Conservation (phyloP, 176 grass and related monocot genomes). For the Oryza meridionalis region DNA sequence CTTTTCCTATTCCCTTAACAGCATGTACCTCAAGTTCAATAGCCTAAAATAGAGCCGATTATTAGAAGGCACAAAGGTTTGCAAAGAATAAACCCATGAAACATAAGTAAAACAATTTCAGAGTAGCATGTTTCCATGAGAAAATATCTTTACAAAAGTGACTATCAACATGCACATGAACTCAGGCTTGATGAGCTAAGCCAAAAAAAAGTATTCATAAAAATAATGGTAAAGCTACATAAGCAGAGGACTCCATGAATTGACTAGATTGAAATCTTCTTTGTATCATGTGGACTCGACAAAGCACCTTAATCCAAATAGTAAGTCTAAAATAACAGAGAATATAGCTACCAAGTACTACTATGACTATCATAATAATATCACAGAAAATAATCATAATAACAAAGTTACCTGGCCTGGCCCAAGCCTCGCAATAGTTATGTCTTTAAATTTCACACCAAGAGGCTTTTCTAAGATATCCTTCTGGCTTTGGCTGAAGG, state of each 20-base stretch:
- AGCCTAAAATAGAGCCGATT: constrained; percentile 45
- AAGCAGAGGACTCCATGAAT: neutral
- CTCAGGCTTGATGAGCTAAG: constrained; percentile 9
- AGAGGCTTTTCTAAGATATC: constrained; percentile 56
- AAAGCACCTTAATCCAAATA: constrained; percentile 26
- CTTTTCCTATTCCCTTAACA: constrained; percentile 84
- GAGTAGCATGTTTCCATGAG: neutral
- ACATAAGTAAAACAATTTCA: neutral
- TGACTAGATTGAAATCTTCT: neutral
- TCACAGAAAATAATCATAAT: constrained; percentile 1
- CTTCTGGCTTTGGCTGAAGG: constrained; percentile 71
- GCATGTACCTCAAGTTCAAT: constrained; percentile 97
- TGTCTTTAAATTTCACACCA: constrained; percentile 70
- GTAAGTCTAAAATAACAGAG: neutral
- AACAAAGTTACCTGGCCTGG: constrained; percentile 71
- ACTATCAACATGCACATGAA: constrained; percentile 12
- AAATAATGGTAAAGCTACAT: constrained; percentile 16
- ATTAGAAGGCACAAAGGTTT: neutral
- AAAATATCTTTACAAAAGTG: constrained; percentile 7
- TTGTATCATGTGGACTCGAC: constrained; percentile 21
- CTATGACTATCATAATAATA: neutral
- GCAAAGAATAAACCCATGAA: constrained; percentile 1
- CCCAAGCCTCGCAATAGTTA: constrained; percentile 88
- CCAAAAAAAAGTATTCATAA: neutral
- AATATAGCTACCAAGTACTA: constrained; percentile 1